Percentiles rank a stretch among this genome's conserved stretches.
These are phyloP conservation scores for Lanmaoa rubissima DNA, from an alignment of 768 basidiomycete species.

Conservation along the genomic window DNA sequence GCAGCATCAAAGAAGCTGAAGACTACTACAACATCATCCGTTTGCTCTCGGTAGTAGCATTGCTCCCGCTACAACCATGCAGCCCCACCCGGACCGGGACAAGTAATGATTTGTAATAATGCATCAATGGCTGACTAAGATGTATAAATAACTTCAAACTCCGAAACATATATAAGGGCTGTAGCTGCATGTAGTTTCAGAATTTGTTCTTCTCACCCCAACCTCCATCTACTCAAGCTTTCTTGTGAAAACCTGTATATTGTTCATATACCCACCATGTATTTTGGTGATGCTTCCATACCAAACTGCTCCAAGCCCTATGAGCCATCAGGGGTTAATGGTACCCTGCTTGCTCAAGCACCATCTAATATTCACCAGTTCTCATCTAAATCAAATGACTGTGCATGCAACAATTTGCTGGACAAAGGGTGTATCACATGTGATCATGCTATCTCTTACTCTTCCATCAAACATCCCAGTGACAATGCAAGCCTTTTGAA, in stretches of 20 bases:
- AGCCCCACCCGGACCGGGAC: no score
- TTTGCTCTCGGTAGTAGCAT: no score
- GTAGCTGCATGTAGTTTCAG: not conserved
- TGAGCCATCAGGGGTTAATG: not conserved
- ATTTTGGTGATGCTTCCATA: not conserved
- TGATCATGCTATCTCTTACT: not conserved
- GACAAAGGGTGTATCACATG: slow-evolving; percentile 1
- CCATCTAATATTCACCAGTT: not conserved
- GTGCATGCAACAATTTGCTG: not conserved
- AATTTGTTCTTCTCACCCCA: not conserved
- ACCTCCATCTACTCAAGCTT: not conserved
- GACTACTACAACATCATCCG: no score
- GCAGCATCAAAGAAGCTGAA: no score
- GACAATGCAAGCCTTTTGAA: not conserved
- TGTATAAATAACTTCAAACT: slow-evolving; percentile 9
- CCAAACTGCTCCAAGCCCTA: not conserved
- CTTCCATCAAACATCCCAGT: not conserved
- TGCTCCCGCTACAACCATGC: no score
- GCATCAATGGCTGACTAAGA: slow-evolving; percentile 3
- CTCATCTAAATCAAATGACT: not conserved
- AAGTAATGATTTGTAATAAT: not conserved
- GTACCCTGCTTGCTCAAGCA: not conserved
- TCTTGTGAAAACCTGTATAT: not conserved
- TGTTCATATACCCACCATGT: slow-evolving; percentile 7
- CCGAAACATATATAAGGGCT: slow-evolving; percentile 16